A percentile compares a stretch with the other conserved stretches of the same genome.
phyloP scores from a whole-genome alignment of 2,329 filamentous ascomycete genomes.

The Aspergillus pseudoterreus region DNA sequence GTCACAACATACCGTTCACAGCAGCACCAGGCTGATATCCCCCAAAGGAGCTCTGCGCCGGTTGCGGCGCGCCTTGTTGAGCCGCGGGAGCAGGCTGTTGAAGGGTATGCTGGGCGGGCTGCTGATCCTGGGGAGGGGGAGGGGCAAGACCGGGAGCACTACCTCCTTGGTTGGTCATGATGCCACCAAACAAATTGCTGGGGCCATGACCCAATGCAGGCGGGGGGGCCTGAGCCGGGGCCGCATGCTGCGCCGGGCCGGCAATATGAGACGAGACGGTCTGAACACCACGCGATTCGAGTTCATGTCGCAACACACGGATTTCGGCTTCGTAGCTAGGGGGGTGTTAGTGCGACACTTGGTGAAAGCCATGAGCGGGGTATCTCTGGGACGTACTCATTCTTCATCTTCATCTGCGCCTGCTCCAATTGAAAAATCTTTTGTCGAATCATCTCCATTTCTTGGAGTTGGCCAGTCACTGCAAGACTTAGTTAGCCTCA shows the following conservation, averaged over 20 bases:
- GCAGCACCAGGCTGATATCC: slow-evolving; percentile 61
- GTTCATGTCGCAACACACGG: slow-evolving; percentile 76
- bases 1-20: slow-evolving; percentile 55
- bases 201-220: slow-evolving; percentile 81
- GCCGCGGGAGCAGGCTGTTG: slow-evolving; percentile 57
- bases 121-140: slow-evolving; percentile 66
- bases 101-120: slow-evolving; percentile 56
- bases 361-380: not conserved
- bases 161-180: slow-evolving; percentile 88
- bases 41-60: slow-evolving; percentile 67
- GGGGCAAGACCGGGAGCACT: slow-evolving; percentile 79
- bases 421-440: slow-evolving; percentile 94
- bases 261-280: slow-evolving; percentile 65
- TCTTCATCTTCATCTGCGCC: slow-evolving; percentile 80
- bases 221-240: slow-evolving; percentile 78
- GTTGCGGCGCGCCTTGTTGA: slow-evolving; percentile 63
- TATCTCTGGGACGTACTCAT: slow-evolving; percentile 65
- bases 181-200: slow-evolving; percentile 88
- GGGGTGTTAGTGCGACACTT: slow-evolving; percentile 15
- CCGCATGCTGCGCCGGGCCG: slow-evolving; percentile 71
- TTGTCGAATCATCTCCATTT: slow-evolving; percentile 89
- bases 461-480: slow-evolving; percentile 89
- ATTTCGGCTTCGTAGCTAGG: slow-evolving; percentile 91
- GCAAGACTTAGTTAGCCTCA: slow-evolving; percentile 17
- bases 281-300: slow-evolving; percentile 67